Percentiles rank a stretch among this genome's conserved stretches.
Conservation (phyloP, 768 basidiomycete genomes). For the Agaricus blazei region DNA sequence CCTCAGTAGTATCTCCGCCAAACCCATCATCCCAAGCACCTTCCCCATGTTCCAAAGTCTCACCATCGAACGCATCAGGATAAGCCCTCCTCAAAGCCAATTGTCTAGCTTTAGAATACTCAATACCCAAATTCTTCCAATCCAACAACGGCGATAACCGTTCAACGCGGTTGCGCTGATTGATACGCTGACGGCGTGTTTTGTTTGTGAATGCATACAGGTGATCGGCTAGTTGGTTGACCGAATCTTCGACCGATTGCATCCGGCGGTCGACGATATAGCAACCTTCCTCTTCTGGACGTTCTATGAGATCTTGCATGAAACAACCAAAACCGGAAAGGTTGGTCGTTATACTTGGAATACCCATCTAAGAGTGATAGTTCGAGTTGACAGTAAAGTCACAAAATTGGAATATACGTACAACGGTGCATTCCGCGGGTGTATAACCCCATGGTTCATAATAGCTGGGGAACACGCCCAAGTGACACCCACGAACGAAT, state of each 20-base stretch:
- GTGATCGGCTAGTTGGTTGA: constrained; percentile 71
- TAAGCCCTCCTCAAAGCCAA: constrained; percentile 90
- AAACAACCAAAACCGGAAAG: constrained; percentile 97
- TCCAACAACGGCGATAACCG: constrained; percentile 89
- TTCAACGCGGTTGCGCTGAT: constrained; percentile 97
- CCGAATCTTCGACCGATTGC: constrained; percentile 88
- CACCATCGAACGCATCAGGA: constrained; percentile 82
- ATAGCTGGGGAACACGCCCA: constrained; percentile 98
- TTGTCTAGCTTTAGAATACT: constrained; percentile 94
- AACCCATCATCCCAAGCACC: constrained; percentile 39
- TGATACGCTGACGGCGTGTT: constrained; percentile 94
- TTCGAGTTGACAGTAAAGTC: background rate
- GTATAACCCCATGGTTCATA: constrained; percentile 98
- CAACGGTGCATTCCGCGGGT: constrained; percentile 98
- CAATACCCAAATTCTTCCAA: constrained; percentile 97
- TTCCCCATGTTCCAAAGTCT: constrained; percentile 28
- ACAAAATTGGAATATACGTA: constrained; percentile 27
- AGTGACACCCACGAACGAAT: constrained; percentile 95
- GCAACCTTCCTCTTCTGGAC: constrained; percentile 90
- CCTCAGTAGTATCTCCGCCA: constrained; percentile 26
- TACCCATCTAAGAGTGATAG: constrained; percentile 71
- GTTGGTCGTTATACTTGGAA: constrained; percentile 96
- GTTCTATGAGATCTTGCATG: constrained; percentile 97
- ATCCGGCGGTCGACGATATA: constrained; percentile 93
- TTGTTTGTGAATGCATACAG: constrained; percentile 77